Base-by-base conservation (phyloP, 805 yeast genomes). In the Yamadazyma olivae region DNA sequence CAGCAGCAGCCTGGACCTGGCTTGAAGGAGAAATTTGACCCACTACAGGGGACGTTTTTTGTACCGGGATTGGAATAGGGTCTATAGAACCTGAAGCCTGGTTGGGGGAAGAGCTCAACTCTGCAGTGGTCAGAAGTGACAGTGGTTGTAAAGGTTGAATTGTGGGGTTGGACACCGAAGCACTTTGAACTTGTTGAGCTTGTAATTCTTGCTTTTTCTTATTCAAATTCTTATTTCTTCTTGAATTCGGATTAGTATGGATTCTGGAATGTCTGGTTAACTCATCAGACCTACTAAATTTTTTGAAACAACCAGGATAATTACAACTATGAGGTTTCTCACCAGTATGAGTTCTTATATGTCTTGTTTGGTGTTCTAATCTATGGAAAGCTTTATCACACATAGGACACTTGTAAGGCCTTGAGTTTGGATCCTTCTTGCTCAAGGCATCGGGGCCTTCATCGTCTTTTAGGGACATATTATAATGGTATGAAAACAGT, bases 241-340 rank as follows among this genome's bases (percentile, higher is more conserved):
- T 53, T 20, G 83, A 76, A 36, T 78, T 77, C 13, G 88, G 85
- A 47, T 82, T 82, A 17, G 80, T 77, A 55, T 83, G 90, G 39
- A 82, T 83, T 41, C 89, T 67, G 32, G 75, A 65, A 54, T 83
- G 91, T 53, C 91, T 70, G 10, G 88, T 83, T 35, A 83, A 62
- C 53, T 83, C 91, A 56, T 83, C 91, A 20, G 82, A 75, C 38
- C 91, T 63, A 31, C 83, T 74, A 50, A 83, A 83, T 41, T 73
- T 67, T 59, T 83, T 83, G 38, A 70, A 64, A 55, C 91, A 83
- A 0, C 84, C 84, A 0, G 83, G 83, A 46, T 71, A 83, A 18
- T 78, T 72, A 58, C 90, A 83, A n/a, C 72, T 74, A 56, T 83
- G 89, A 3, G 91, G 91, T 53, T 80, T 82, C 51, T 83, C 90